Conservation (phyloP, 2,329 filamentous ascomycete genomes). For the Colletotrichum sp. region DNA sequence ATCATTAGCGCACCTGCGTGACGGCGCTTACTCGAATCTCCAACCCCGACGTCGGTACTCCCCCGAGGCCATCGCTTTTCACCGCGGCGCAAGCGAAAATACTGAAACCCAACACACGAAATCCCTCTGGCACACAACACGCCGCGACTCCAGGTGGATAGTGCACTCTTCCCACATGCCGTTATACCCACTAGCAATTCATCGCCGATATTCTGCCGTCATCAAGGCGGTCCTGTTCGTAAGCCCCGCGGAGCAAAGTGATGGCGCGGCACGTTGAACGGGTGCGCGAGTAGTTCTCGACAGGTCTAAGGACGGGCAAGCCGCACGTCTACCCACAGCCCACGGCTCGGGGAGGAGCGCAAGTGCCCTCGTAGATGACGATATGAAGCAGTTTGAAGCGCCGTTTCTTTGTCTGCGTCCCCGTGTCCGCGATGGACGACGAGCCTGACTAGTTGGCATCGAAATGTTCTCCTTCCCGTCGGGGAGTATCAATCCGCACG, state of each 20-base stretch:
- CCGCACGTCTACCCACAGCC: neutral
- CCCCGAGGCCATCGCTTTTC: neutral
- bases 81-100: neutral
- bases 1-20: neutral
- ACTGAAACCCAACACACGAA: slow-evolving; percentile 15
- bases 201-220: neutral
- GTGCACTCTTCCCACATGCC: neutral
- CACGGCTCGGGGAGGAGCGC: neutral
- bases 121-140: slow-evolving; percentile 13
- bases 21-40: neutral
- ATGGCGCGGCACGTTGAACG: neutral
- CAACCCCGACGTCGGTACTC: neutral
- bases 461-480: neutral
- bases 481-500: neutral
- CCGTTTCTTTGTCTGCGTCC: neutral
- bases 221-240: neutral
- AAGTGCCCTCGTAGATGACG: neutral
- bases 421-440: neutral
- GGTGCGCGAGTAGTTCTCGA: neutral
- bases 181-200: neutral
- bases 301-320: neutral
- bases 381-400: neutral
- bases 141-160: neutral
- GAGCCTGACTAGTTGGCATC: neutral
- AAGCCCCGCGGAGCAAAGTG: neutral